Percentiles rank a stretch among this genome's conserved stretches.
These are phyloP conservation scores for Cryptococcus hybrid DNA, from an alignment of 1,284 basidiomycete species.

Conservation along the genomic window DNA sequence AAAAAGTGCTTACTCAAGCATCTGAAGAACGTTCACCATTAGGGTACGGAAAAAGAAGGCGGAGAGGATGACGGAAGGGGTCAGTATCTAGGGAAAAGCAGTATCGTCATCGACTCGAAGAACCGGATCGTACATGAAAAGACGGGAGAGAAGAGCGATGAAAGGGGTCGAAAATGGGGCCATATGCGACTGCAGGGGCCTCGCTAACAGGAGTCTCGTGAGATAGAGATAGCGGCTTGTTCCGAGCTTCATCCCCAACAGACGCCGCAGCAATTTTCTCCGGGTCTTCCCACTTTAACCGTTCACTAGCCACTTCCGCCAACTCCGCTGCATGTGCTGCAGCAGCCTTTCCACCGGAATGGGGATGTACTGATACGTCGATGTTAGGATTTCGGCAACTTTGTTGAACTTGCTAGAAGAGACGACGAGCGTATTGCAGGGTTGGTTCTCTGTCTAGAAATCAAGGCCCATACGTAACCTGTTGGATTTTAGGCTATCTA, in stretches of 20 bases:
- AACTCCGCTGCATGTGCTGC: too few species aligned
- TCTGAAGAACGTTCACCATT: background rate
- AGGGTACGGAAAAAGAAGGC: background rate
- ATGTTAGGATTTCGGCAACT: too few species aligned
- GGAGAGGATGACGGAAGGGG: background rate
- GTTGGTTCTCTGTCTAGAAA: too few species aligned
- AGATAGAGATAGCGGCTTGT: background rate
- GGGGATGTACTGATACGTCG: too few species aligned
- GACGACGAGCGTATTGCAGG: too few species aligned
- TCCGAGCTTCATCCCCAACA: background rate
- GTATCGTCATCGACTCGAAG: slow-evolving; percentile 17
- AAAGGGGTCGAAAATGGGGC: background rate
- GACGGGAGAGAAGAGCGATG: background rate
- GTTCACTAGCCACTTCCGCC: background rate
- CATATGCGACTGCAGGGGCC: background rate
- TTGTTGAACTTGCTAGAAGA: too few species aligned
- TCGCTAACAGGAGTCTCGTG: background rate
- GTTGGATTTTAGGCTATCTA: too few species aligned
- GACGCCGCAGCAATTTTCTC: background rate
- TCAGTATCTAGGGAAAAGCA: background rate
- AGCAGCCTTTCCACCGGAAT: too few species aligned
- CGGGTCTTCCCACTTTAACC: background rate
- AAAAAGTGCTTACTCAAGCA: background rate
- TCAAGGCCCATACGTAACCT: too few species aligned
- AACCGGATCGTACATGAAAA: slow-evolving; percentile 1